These are phyloP conservation scores for Wallacemonas collosoma DNA, from an alignment of 208 protist genomes.

Conservation along the genomic window DNA sequence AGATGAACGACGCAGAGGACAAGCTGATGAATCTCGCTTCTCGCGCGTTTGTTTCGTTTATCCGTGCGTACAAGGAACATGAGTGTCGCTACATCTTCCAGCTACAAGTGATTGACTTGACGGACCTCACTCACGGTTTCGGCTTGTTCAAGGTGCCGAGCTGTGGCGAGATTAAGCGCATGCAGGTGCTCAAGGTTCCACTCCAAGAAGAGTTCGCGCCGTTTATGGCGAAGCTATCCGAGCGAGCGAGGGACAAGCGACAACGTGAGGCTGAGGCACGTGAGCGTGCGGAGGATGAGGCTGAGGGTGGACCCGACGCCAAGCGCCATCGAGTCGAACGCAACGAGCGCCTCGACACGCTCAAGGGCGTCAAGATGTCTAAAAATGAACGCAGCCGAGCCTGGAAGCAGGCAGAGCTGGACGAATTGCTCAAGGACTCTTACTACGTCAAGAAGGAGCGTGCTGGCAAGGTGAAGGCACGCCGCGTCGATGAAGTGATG, in stretches of 20 bases:
- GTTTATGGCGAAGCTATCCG: conserved; percentile 51
- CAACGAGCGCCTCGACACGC: conserved; percentile 81
- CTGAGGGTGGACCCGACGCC: conserved; percentile 16
- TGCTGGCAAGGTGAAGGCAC: conserved; percentile 53
- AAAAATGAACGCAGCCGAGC: conserved; percentile 75
- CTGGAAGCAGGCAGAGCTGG: conserved; percentile 86
- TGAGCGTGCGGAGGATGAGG: conserved; percentile 22
- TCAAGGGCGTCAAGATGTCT: conserved; percentile 87
- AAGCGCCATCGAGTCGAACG: conserved; percentile 83
- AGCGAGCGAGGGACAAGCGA: conserved; percentile 56
- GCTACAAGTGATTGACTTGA: conserved; percentile 93
- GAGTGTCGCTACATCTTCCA: conserved; percentile 94
- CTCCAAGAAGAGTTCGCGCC: conserved; percentile 83
- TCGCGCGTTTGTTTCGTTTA: conserved; percentile 91
- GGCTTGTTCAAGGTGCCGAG: conserved; percentile 90
- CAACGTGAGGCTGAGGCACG: conserved; percentile 57
- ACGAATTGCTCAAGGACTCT: conserved; percentile 89
- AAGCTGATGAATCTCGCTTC: conserved; percentile 81
- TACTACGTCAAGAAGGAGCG: conserved; percentile 93
- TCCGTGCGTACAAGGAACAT: conserved; percentile 95
- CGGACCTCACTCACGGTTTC: conserved; percentile 93
- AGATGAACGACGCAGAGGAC: conserved; percentile 33
- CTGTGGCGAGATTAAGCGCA: conserved; percentile 89
- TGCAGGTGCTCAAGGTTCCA: conserved; percentile 77
- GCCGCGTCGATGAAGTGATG: conserved; percentile 82